phyloP scores from a whole-genome alignment of 495 filamentous ascomycete genomes.

The Aspergillus nidulans region DNA sequence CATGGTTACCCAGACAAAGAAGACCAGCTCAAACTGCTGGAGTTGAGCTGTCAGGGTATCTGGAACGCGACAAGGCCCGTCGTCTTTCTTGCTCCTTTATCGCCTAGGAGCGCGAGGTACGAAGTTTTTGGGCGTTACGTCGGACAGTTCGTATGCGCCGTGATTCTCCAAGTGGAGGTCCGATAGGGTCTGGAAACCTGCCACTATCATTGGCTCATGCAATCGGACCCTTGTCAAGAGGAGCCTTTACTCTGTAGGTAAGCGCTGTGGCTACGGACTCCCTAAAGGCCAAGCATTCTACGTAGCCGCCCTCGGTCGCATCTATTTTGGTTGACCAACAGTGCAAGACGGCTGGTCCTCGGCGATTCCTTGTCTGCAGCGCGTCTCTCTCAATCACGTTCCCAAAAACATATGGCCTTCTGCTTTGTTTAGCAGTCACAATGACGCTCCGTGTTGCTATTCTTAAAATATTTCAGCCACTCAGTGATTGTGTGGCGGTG shows the following conservation, averaged over 20 bases:
- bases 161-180: conserved; percentile 54
- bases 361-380: background rate
- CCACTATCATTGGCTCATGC: conserved; percentile 13
- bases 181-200: conserved; percentile 49
- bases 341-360: background rate
- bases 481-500: conserved; percentile 7
- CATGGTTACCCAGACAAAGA: conserved; percentile 54
- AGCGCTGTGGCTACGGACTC: background rate
- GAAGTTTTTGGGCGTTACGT: conserved; percentile 40
- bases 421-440: background rate
- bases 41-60: conserved; percentile 40
- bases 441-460: conserved; percentile 5
- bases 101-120: conserved; percentile 53
- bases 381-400: background rate
- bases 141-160: conserved; percentile 42
- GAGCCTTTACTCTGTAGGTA: conserved; percentile 1
- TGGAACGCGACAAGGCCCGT: conserved; percentile 41
- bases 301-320: conserved; percentile 4
- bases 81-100: conserved; percentile 49
- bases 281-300: background rate
- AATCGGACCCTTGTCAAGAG: background rate
- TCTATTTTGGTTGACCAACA: background rate
- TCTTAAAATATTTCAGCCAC: conserved; percentile 3
- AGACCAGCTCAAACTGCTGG: conserved; percentile 39
- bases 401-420: background rate